phyloP scores from a whole-genome alignment of 192 early-diverging fungal species.

The Entomortierella lignicola region DNA sequence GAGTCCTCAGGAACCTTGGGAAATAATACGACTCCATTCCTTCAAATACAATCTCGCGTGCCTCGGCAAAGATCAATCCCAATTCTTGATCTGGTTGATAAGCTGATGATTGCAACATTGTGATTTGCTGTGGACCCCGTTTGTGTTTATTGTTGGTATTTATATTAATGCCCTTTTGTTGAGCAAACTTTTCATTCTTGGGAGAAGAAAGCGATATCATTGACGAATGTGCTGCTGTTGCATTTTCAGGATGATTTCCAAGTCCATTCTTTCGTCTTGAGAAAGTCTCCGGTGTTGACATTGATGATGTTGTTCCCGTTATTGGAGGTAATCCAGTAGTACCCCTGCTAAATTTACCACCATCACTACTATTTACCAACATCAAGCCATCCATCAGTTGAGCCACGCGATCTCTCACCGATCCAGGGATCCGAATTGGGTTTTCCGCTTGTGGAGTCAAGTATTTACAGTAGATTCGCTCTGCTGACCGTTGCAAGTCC shows the following conservation, averaged over 20 bases:
- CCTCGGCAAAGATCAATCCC: conserved; percentile 62
- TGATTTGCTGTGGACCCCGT: neutral
- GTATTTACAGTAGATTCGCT: conserved; percentile 67
- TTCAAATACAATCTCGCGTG: conserved; percentile 64
- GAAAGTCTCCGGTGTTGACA: neutral
- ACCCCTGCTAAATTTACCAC: too few relatives aligned
- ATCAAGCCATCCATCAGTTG: conserved; percentile 32
- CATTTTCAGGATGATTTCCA: too few relatives aligned
- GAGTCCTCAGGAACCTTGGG: conserved; percentile 65
- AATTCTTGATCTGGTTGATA: conserved; percentile 38
- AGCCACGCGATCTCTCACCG: conserved; percentile 49
- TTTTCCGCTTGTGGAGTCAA: conserved; percentile 63
- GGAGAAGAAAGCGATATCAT: neutral
- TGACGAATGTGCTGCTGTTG: neutral
- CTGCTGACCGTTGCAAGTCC: conserved; percentile 63
- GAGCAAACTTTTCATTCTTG: conserved; percentile 1
- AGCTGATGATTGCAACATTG: neutral
- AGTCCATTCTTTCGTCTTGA: neutral
- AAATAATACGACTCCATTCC: conserved; percentile 64
- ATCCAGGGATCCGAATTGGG: conserved; percentile 56
- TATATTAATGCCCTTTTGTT: too few relatives aligned
- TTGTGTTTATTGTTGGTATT: neutral
- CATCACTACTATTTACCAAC: conserved; percentile 12
- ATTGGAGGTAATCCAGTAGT: neutral
- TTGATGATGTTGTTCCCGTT: neutral